Percentiles rank a stretch among this genome's conserved stretches.
Evolutionary conservation across 2,329 filamentous ascomycete genomes (phyloP).

Genomic region (Ophiostoma tasmaniense): DNA sequence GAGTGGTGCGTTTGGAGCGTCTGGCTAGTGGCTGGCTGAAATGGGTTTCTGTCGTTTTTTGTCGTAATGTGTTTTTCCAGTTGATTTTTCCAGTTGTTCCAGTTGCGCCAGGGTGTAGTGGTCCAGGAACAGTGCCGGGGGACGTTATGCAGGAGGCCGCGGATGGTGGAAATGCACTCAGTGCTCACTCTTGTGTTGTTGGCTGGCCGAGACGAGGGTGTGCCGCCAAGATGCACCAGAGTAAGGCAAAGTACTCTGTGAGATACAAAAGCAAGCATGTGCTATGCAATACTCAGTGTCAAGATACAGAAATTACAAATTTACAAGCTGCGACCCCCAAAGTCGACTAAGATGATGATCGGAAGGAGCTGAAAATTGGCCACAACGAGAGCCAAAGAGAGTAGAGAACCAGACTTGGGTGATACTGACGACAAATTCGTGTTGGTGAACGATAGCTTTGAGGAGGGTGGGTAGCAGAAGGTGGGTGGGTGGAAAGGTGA

Average conservation of each 20-base stretch:
- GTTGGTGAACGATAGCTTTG: background rate
- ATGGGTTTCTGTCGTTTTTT: background rate
- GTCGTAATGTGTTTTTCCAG: background rate
- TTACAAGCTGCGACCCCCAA: background rate
- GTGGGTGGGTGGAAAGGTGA: background rate
- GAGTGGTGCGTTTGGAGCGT: too few species aligned
- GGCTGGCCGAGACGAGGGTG: background rate
- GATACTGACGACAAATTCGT: background rate
- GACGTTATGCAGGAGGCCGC: background rate
- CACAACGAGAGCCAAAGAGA: background rate
- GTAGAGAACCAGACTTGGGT: background rate
- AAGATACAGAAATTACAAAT: background rate
- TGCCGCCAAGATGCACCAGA: background rate
- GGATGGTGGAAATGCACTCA: constrained; percentile 3
- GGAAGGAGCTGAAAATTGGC: background rate
- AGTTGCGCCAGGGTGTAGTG: constrained; percentile 3
- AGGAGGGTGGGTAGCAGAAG: background rate
- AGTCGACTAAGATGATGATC: background rate
- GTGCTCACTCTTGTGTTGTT: background rate
- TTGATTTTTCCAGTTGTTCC: constrained; percentile 7
- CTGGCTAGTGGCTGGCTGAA: background rate
- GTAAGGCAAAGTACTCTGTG: background rate
- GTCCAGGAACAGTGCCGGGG: constrained; percentile 4
- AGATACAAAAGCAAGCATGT: background rate
- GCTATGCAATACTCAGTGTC: too few species aligned